phyloP scores from a whole-genome alignment of 306 rosid species.

The Morella rubra region DNA sequence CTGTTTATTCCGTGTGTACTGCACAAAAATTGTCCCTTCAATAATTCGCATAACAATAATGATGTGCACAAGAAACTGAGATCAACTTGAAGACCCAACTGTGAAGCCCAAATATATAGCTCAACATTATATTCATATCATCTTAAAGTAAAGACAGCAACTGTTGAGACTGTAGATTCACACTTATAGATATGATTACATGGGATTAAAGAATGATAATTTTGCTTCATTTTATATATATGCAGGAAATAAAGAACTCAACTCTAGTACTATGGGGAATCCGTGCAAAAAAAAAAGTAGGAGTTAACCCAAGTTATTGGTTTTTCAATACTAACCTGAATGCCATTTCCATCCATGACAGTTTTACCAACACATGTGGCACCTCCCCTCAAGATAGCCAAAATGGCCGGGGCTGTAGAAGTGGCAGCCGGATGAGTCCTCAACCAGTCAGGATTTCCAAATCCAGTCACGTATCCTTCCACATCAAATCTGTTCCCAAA shows the following conservation, averaged over 20 bases:
- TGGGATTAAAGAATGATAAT: no score
- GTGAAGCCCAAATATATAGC: no score
- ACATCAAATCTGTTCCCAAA: slow-evolving; percentile 65
- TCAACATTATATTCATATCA: background rate
- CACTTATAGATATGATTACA: no score
- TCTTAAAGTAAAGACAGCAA: background rate
- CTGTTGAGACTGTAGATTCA: background rate
- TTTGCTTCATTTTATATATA: no score
- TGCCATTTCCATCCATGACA: slow-evolving; percentile 97
- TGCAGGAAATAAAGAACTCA: no score
- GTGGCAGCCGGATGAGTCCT: slow-evolving; percentile 79
- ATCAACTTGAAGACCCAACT: no score
- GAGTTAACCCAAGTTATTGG: background rate
- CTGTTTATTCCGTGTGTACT: slow-evolving; percentile 53
- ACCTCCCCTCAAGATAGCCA: slow-evolving; percentile 59
- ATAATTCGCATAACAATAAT: no score
- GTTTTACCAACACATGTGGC: slow-evolving; percentile 85
- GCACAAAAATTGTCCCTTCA: slow-evolving; percentile 23
- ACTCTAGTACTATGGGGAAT: no score
- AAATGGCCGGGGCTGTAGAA: slow-evolving; percentile 73
- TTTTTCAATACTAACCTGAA: slow-evolving; percentile 47
- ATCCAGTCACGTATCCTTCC: slow-evolving; percentile 74
- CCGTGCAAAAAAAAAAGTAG: background rate
- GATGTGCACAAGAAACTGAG: no score
- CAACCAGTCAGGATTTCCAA: slow-evolving; percentile 90